Percentiles rank a stretch among this genome's conserved stretches.
Evolutionary conservation across 225 moss, liverwort and hornwort species (phyloP).

Genomic region (Rhytidiadelphus loreus): DNA sequence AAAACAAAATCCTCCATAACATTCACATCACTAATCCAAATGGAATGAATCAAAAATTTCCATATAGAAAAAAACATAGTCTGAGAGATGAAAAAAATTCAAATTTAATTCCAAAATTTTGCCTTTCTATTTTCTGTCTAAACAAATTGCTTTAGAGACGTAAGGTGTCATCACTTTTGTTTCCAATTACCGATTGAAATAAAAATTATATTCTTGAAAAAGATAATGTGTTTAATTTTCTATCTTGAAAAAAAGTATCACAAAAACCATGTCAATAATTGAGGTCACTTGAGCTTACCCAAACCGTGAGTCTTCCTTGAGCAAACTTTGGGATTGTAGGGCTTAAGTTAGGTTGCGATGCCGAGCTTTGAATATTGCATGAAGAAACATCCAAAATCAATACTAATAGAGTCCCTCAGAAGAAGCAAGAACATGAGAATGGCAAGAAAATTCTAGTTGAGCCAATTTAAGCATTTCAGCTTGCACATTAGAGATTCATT

Average conservation of each 20-base stretch:
- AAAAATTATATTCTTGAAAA: too few species aligned
- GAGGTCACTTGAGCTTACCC: accelerated
- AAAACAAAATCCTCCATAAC: too few species aligned
- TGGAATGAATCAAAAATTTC: too few species aligned
- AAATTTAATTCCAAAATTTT: background rate
- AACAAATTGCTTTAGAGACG: accelerated
- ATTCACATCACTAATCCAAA: too few species aligned
- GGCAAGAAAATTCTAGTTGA: too few species aligned
- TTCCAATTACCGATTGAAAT: too few species aligned
- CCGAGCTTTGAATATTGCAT: background rate
- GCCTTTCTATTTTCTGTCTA: background rate
- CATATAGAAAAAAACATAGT: background rate
- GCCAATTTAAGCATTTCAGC: background rate
- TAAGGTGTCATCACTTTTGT: too few species aligned
- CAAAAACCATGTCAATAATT: too few species aligned
- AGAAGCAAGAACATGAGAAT: background rate
- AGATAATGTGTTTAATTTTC: too few species aligned
- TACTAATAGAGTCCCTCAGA: accelerated
- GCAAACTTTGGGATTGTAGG: background rate
- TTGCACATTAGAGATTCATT: background rate
- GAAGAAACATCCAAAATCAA: background rate
- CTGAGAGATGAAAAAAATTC: background rate
- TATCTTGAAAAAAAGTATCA: too few species aligned
- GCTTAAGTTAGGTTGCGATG: accelerated
- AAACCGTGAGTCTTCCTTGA: accelerated